Evolutionary conservation across 768 basidiomycete species (phyloP).

Genomic region (Pholiota conissans): DNA sequence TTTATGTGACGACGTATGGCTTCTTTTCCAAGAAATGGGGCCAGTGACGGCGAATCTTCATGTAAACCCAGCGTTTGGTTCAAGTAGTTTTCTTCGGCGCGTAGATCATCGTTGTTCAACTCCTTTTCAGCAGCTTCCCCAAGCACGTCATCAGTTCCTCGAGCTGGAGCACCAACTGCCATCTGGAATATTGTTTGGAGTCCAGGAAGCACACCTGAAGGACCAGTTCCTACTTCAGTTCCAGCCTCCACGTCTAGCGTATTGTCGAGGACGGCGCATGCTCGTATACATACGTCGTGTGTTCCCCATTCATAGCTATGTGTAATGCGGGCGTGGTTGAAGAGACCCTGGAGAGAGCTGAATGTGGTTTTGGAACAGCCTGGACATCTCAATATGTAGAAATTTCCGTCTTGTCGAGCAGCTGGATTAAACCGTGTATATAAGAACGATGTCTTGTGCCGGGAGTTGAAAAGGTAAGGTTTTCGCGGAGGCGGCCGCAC

Average conservation of each 20-base stretch:
- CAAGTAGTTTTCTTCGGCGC: constrained; percentile 24
- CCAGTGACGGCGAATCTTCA: constrained; percentile 49
- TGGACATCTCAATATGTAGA: constrained; percentile 46
- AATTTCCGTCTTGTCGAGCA: constrained; percentile 20
- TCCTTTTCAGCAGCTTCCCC: constrained; percentile 2
- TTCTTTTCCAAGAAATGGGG: constrained; percentile 46
- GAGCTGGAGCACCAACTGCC: constrained; percentile 36
- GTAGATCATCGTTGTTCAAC: constrained; percentile 2
- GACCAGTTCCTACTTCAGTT: constrained; percentile 42
- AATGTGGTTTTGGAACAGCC: constrained; percentile 44
- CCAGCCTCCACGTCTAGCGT: constrained; percentile 40
- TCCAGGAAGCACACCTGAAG: constrained; percentile 43
- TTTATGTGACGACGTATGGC: constrained; percentile 41
- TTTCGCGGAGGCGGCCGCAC: constrained; percentile 22
- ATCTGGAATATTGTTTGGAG: constrained; percentile 49
- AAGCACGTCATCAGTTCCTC: not conserved
- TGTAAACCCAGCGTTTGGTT: constrained; percentile 48
- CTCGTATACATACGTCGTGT: constrained; percentile 54
- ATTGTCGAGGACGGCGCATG: constrained; percentile 44
- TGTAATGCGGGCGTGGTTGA: constrained; percentile 52
- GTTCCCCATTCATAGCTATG: constrained; percentile 53
- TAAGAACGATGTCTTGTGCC: constrained; percentile 31
- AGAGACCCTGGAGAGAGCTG: constrained; percentile 50
- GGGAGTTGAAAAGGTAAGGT: not conserved
- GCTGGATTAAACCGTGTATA: constrained; percentile 34